These are phyloP conservation scores for Pichia sp. DNA, from an alignment of 1,139 yeast species.

Conservation along the genomic window DNA sequence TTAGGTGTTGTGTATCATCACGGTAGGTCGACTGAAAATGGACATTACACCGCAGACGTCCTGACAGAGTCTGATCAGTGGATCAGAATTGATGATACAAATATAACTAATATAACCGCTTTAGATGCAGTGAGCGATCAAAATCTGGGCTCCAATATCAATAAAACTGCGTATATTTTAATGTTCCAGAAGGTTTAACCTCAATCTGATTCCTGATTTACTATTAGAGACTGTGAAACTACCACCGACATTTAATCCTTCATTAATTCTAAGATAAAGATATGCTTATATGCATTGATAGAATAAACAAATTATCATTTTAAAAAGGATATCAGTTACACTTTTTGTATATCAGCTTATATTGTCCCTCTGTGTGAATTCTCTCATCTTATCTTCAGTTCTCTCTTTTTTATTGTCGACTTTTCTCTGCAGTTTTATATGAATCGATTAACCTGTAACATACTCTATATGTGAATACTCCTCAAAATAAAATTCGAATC, in stretches of 20 bases:
- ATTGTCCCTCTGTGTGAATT: no score
- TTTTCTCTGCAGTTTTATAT: no score
- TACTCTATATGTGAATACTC: no score
- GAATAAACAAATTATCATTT: no score
- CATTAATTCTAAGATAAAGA: no score
- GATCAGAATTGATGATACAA: constrained; percentile 87
- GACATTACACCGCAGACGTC: constrained; percentile 93
- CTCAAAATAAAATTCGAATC: no score
- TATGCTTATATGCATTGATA: no score
- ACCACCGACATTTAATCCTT: neutral
- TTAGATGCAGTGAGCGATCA: constrained; percentile 33
- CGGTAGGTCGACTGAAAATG: constrained; percentile 87
- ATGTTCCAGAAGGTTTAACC: constrained; percentile 49
- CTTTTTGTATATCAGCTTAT: no score
- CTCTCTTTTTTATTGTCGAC: no score
- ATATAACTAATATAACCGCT: constrained; percentile 42
- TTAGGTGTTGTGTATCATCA: constrained; percentile 93
- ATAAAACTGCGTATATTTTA: constrained; percentile 73
- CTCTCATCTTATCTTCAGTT: no score
- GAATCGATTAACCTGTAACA: no score
- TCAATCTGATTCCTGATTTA: neutral
- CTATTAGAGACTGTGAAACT: neutral
- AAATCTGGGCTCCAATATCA: constrained; percentile 34
- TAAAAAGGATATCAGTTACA: no score
- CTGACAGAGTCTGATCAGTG: constrained; percentile 52